Evolutionary conservation across 331 rosid species (phyloP).

Genomic region (Acacia pycnantha): DNA sequence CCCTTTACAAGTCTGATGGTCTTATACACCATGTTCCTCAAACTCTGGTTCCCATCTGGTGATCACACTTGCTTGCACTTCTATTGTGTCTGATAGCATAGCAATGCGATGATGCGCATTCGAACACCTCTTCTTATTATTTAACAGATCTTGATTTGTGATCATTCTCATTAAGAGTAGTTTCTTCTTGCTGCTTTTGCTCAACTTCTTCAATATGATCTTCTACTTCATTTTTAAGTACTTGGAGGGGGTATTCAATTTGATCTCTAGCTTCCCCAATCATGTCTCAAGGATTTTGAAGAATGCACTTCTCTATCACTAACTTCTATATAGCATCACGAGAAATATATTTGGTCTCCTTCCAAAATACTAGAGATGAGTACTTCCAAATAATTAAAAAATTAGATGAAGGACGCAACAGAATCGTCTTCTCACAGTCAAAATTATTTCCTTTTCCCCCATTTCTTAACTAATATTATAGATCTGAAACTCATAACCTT

Average conservation of each 20-base stretch:
- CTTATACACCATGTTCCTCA: neutral
- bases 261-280: conserved; percentile 4
- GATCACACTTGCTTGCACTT: conserved; percentile 13
- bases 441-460: too few species aligned
- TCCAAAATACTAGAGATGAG: too few species aligned
- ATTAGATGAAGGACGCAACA: too few species aligned
- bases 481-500: too few species aligned
- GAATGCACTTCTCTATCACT: neutral
- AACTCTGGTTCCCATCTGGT: conserved; percentile 26
- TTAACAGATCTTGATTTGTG: neutral
- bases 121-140: neutral
- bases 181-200: neutral
- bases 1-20: neutral
- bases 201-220: neutral
- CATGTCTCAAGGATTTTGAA: neutral
- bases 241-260: neutral
- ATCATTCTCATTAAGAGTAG: neutral
- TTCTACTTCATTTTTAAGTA: neutral
- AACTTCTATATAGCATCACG: neutral
- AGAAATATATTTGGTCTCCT: too few species aligned
- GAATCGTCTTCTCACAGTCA: too few species aligned
- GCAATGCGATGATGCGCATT: neutral
- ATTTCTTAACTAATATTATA: too few species aligned
- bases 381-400: too few species aligned
- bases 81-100: conserved; percentile 14